phyloP scores from a whole-genome alignment of 2,329 filamentous ascomycete species.

The Fonsecaea monophora region DNA sequence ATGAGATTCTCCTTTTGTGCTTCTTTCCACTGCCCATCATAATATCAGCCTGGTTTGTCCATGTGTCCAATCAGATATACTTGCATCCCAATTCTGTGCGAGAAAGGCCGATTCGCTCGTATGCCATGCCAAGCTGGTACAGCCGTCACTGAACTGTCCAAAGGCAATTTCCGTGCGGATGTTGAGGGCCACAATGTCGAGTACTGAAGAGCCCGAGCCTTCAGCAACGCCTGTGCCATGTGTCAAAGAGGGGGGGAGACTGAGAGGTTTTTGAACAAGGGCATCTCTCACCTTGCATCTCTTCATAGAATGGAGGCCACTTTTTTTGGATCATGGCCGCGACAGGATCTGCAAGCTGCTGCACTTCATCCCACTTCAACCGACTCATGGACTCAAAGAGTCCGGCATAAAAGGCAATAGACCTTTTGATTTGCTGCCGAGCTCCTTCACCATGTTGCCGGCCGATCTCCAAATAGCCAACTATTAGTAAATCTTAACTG shows the following conservation, averaged over 20 bases:
- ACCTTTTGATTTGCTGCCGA: background rate
- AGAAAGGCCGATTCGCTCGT: constrained; percentile 49
- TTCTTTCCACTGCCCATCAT: constrained; percentile 48
- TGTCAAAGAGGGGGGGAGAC: too few species aligned
- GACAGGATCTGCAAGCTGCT: constrained; percentile 49
- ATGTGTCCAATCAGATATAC: too few species aligned
- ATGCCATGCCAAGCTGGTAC: constrained; percentile 61
- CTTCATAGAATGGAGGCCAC: constrained; percentile 41
- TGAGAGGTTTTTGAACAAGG: too few species aligned
- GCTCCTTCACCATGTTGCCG: background rate
- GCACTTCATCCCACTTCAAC: background rate
- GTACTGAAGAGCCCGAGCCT: constrained; percentile 54
- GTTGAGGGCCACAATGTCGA: constrained; percentile 64
- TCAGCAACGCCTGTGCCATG: constrained; percentile 56
- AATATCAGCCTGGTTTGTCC: too few species aligned
- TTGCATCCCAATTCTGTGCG: constrained; percentile 62
- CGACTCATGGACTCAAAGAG: background rate
- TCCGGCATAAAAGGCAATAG: background rate
- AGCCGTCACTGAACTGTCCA: constrained; percentile 60
- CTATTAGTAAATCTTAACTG: too few species aligned
- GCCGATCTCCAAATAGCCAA: background rate
- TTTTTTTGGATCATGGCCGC: constrained; percentile 45
- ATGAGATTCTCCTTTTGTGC: constrained; percentile 59
- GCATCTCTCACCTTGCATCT: constrained; percentile 33
- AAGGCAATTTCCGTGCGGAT: constrained; percentile 63